Conservation (phyloP, 257 asterid genomes). For the Rhazya stricta region DNA sequence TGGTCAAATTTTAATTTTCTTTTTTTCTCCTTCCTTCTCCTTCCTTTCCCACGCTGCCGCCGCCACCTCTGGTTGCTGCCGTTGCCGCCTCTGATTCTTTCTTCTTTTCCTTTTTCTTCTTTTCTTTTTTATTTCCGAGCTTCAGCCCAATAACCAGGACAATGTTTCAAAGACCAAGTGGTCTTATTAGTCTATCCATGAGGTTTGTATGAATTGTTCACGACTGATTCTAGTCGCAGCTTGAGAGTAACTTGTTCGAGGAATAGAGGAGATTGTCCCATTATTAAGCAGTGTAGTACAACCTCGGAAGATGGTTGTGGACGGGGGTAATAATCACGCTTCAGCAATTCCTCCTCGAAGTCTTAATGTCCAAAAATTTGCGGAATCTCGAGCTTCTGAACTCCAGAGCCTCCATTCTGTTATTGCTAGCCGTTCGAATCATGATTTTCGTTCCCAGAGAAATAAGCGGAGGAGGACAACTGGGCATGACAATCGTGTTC, state of each 20-base stretch:
- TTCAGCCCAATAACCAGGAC: no score
- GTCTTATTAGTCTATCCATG: no score
- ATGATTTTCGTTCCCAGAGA: slow-evolving; percentile 60
- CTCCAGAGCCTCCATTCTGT: slow-evolving; percentile 61
- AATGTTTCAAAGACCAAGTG: no score
- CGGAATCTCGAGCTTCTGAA: slow-evolving; percentile 73
- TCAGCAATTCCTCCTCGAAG: slow-evolving; percentile 55
- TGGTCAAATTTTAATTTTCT: no score
- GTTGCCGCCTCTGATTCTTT: no score
- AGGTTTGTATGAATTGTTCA: no score
- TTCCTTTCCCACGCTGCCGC: no score
- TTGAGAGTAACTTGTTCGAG: neutral
- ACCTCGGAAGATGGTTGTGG: slow-evolving; percentile 10
- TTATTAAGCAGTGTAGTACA: neutral
- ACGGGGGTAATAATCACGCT: slow-evolving; percentile 30
- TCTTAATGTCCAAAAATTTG: slow-evolving; percentile 63
- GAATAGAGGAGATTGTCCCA: neutral
- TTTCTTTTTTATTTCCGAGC: no score
- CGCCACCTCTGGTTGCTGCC: no score
- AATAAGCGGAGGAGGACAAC: slow-evolving; percentile 85
- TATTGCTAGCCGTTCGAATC: slow-evolving; percentile 48
- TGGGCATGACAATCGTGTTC: slow-evolving; percentile 54
- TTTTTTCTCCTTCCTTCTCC: no score
- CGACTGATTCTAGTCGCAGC: neutral
- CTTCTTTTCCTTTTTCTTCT: no score